Conservation (phyloP, 2,329 filamentous ascomycete species). For the Neopestalotiopsis sp. region DNA sequence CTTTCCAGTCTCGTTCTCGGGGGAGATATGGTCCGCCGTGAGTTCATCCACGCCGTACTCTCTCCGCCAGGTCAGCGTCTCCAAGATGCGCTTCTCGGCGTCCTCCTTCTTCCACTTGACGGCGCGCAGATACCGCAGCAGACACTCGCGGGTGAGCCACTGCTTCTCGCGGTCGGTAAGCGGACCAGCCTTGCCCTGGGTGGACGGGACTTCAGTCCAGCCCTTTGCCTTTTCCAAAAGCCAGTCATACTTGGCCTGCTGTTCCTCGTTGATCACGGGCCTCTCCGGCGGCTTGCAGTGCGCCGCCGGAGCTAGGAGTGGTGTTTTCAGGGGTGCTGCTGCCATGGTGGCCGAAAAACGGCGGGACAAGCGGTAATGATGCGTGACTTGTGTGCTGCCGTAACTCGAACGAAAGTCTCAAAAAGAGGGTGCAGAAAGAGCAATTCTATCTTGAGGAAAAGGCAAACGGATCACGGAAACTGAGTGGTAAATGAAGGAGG, state of each 20-base stretch:
- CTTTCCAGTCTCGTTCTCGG: constrained; percentile 97
- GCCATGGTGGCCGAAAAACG: constrained; percentile 14
- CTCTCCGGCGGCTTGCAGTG: constrained; percentile 62
- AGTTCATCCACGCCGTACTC: constrained; percentile 85
- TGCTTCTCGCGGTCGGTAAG: constrained; percentile 81
- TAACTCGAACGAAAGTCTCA: neutral
- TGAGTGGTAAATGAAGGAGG: neutral
- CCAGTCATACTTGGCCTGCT: constrained; percentile 80
- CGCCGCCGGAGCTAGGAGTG: constrained; percentile 63
- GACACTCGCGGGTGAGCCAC: constrained; percentile 91
- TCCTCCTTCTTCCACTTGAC: constrained; percentile 86
- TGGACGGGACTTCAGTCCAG: constrained; percentile 71
- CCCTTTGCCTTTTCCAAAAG: constrained; percentile 73
- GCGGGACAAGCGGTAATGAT: neutral
- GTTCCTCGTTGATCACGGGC: constrained; percentile 72
- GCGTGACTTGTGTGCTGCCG: neutral
- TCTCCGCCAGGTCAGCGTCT: constrained; percentile 85
- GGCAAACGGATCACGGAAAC: neutral
- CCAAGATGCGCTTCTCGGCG: constrained; percentile 78
- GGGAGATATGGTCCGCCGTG: constrained; percentile 85
- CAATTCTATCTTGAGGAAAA: neutral
- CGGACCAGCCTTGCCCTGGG: constrained; percentile 64
- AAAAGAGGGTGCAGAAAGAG: neutral
- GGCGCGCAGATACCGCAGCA: constrained; percentile 90
- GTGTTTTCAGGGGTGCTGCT: constrained; percentile 50